Evolutionary conservation across 2,329 filamentous ascomycete species (phyloP).

Genomic region (Aspergillus vadensis): DNA sequence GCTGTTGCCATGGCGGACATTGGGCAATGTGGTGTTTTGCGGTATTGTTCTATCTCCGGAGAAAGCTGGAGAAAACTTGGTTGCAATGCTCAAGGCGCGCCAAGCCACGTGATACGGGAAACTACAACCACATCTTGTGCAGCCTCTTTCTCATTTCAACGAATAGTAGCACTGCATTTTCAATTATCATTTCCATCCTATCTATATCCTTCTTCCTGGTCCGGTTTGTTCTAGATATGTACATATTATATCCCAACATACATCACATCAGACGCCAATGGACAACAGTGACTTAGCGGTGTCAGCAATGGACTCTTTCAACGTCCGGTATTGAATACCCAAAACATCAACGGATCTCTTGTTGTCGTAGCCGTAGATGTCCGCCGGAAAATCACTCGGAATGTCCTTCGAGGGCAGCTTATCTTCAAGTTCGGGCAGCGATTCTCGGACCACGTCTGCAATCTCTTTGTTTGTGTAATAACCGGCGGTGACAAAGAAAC

Average conservation of each 20-base stretch:
- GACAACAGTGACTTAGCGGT: slow-evolving; percentile 39
- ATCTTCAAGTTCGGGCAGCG: slow-evolving; percentile 45
- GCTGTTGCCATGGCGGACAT: slow-evolving; percentile 45
- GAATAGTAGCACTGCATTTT: not conserved
- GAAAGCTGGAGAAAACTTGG: slow-evolving; percentile 37
- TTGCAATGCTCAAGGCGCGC: slow-evolving; percentile 24
- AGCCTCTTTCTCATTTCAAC: slow-evolving; percentile 6
- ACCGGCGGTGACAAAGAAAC: slow-evolving; percentile 49
- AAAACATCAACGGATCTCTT: slow-evolving; percentile 44
- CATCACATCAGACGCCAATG: slow-evolving; percentile 31
- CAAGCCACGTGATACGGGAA: slow-evolving; percentile 29
- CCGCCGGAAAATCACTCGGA: slow-evolving; percentile 31
- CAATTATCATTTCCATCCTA: not conserved
- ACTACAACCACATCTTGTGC: slow-evolving; percentile 22
- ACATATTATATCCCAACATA: not conserved
- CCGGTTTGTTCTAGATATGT: not conserved
- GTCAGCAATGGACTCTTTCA: slow-evolving; percentile 43
- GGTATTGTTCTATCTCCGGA: slow-evolving; percentile 16
- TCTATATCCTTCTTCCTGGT: not conserved
- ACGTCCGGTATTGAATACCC: slow-evolving; percentile 43
- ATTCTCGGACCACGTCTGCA: slow-evolving; percentile 45
- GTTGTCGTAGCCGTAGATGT: slow-evolving; percentile 42
- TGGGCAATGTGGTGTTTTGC: slow-evolving; percentile 24
- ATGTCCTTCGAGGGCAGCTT: slow-evolving; percentile 43
- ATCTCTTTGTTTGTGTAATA: slow-evolving; percentile 47